Evolutionary conservation across 2,329 filamentous ascomycete species (phyloP), one percentile per base, ranked within the genome.

Genomic region (Colletotrichum godetiae): DNA sequence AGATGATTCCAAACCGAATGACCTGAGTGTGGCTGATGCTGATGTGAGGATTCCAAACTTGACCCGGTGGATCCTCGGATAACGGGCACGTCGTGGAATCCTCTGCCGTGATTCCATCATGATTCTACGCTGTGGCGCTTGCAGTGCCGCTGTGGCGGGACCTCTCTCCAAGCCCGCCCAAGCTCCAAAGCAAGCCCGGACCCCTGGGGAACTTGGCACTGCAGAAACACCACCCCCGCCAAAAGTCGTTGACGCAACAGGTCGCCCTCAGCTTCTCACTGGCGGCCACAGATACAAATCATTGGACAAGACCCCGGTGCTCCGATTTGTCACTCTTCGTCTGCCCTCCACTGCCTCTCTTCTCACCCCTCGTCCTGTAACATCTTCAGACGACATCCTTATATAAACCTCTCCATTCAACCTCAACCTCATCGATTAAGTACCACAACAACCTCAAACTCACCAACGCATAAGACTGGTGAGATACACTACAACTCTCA

Each of bases 171-270:
- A 29, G 19, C 27, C 27, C 27, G 27, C 27, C 27, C 27, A 5
- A 42, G 12, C 24, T 46, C 22, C 42, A 19, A 53, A 19, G 37
- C 13, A 15, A 19, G 19, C 42, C 19, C 19, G 42, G 42, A 22
- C 42, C 42, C 37, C 42, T 19, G 8, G 42, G 42, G 19, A 49
- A 13, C 19, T 5, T 49, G 7, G 42, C 42, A 49, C 42, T 49
- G 42, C 19, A 49, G 42, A 49, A 49, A 8, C 15, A 22, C 7
- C 33, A 35, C 8, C 57, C 58, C 70, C 53, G 55, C 70, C 35
- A 58, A 61, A 67, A 73, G 63, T 73, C 71, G 71, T 71, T 73
- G 71, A 73, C 71, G 71, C 71, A 73, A 73, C 59, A 70, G 42
- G 52, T 49, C 27, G 27, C 42, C 15, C 55, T 27, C 27, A 42